phyloP scores from a whole-genome alignment of 2,329 filamentous ascomycete genomes.

The Ceratocystis colombiana region DNA sequence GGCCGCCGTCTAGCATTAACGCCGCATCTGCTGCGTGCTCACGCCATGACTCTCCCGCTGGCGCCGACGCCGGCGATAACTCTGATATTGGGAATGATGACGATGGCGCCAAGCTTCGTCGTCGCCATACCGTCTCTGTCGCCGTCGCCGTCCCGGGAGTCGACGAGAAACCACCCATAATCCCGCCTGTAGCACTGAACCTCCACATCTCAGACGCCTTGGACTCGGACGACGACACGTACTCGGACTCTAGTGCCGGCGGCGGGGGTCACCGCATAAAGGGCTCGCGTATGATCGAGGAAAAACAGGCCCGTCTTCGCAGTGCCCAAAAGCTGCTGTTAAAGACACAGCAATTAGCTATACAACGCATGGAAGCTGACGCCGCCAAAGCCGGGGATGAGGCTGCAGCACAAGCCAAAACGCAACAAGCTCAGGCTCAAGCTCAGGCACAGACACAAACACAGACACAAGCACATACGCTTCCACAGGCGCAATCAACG shows the following conservation, averaged over 20 bases:
- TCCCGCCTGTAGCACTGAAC: slow-evolving; percentile 25
- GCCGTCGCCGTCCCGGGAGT: slow-evolving; percentile 21
- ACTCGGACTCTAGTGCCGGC: slow-evolving; percentile 29
- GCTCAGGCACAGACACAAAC: background rate
- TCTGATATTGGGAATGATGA: slow-evolving; percentile 18
- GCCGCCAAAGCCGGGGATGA: background rate
- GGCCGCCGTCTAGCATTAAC: slow-evolving; percentile 13
- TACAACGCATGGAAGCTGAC: slow-evolving; percentile 6
- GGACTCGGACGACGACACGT: slow-evolving; percentile 27
- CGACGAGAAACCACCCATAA: slow-evolving; percentile 13
- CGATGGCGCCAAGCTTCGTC: slow-evolving; percentile 23
- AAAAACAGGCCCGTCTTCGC: slow-evolving; percentile 35
- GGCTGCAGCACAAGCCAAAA: background rate
- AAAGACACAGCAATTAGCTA: slow-evolving; percentile 27
- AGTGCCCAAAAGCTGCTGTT: slow-evolving; percentile 36
- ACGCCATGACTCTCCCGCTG: slow-evolving; percentile 8
- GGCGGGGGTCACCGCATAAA: slow-evolving; percentile 21
- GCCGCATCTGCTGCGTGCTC: slow-evolving; percentile 20
- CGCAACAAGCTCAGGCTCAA: background rate
- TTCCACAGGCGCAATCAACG: background rate
- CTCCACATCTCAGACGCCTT: slow-evolving; percentile 27
- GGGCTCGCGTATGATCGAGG: slow-evolving; percentile 30
- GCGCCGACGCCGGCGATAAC: slow-evolving; percentile 18
- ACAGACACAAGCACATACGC: background rate
- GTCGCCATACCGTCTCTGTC: slow-evolving; percentile 25